phyloP scores from a whole-genome alignment of 768 basidiomycete species.

The Tricholoma furcatifolium region DNA sequence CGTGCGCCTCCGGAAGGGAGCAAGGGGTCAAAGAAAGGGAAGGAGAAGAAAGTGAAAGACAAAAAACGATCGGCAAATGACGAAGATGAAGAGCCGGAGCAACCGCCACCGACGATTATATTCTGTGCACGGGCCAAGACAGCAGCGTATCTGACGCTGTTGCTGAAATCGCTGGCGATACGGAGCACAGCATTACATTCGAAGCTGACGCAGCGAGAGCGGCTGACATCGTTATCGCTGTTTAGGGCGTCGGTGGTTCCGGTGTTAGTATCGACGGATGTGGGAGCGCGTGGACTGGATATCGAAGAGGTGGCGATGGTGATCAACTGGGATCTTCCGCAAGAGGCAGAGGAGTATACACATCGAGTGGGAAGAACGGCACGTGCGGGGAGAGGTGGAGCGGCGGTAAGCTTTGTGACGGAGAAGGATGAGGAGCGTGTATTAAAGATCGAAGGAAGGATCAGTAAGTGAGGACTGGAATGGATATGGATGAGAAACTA shows the following conservation, averaged over 20 bases:
- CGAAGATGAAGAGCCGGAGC: conserved; percentile 54
- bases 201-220: conserved; percentile 87
- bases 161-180: conserved; percentile 78
- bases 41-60: conserved; percentile 27
- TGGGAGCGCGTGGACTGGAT: conserved; percentile 92
- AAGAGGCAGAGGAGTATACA: conserved; percentile 89
- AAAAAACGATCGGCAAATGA: conserved; percentile 36
- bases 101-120: conserved; percentile 95
- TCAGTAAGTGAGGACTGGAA: conserved; percentile 53
- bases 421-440: conserved; percentile 89
- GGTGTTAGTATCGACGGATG: conserved; percentile 92
- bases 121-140: conserved; percentile 86
- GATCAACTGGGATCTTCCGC: conserved; percentile 95
- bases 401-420: conserved; percentile 93
- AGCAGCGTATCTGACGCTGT: conserved; percentile 81
- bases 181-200: conserved; percentile 91
- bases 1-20: conserved; percentile 56
- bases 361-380: conserved; percentile 96
- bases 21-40: conserved; percentile 31
- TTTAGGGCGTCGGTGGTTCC: conserved; percentile 88
- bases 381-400: conserved; percentile 83
- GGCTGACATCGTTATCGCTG: conserved; percentile 77
- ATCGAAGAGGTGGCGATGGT: conserved; percentile 96
- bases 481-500: neutral
- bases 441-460: conserved; percentile 78